A percentile compares a stretch with the other conserved stretches of the same genome.
phyloP scores from a whole-genome alignment of 1,284 basidiomycete genomes.

The Phenoliferia sp. region DNA sequence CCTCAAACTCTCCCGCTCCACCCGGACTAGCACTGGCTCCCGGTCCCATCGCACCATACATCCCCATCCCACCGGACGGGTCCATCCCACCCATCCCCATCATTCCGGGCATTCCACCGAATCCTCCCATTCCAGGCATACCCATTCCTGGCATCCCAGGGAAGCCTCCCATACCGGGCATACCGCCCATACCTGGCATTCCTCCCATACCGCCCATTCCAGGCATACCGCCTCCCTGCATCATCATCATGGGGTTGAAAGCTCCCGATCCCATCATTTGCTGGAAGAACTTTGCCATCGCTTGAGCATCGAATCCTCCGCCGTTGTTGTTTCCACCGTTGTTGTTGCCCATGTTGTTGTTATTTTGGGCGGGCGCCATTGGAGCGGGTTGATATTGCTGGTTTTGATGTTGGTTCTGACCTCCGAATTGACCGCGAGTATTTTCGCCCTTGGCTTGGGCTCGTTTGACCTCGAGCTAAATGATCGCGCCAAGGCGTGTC shows the following conservation, averaged over 20 bases:
- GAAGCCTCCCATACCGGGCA: constrained; percentile 35
- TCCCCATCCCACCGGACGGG: neutral
- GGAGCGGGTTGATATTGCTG: constrained; percentile 46
- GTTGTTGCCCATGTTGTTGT: neutral
- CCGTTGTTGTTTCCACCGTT: neutral
- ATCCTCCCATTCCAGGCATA: constrained; percentile 34
- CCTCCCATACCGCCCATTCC: too few relatives aligned
- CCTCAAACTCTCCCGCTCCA: neutral
- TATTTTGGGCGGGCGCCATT: neutral
- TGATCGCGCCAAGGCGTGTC: neutral
- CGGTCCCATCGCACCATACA: neutral
- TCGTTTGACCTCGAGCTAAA: constrained; percentile 33
- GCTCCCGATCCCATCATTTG: constrained; percentile 43
- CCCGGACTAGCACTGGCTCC: neutral
- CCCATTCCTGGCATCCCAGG: constrained; percentile 42
- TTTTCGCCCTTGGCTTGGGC: constrained; percentile 28
- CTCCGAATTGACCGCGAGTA: constrained; percentile 20
- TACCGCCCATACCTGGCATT: constrained; percentile 28
- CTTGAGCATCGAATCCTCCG: constrained; percentile 48
- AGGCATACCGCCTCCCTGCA: constrained; percentile 44
- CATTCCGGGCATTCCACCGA: constrained; percentile 26
- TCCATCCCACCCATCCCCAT: constrained; percentile 40
- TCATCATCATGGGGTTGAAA: constrained; percentile 41
- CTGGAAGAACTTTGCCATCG: constrained; percentile 53
- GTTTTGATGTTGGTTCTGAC: constrained; percentile 9